Evolutionary conservation across 768 basidiomycete genomes (phyloP), one percentile per base, ranked within the genome.

Genomic region (Crassisporium funariophilum): DNA sequence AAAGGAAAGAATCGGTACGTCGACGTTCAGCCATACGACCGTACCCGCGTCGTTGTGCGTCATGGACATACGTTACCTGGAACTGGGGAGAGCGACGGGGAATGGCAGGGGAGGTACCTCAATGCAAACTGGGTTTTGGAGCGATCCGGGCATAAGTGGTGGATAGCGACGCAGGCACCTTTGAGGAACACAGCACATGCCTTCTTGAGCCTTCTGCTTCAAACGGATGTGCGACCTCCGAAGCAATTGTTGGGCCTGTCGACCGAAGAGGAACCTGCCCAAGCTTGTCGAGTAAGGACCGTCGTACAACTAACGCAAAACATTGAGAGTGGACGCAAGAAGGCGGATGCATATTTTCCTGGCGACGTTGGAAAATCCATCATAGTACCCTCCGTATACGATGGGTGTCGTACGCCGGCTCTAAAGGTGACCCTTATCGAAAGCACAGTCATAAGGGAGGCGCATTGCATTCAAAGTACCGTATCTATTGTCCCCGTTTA

Each of bases 41-140:
- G 88, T 39, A 92, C 88, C 0, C 78, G 88, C 12, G 82, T 91
- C 22, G 60, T 79, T n/a, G 72, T 83, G 12, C 69, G n/a, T n/a
- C n/a, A 69, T 10, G 53, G 57, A 9, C 53, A 58, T 27, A 13
- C 57, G 13, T n/a, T 22, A 15, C 35, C 31, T 5, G 23, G 24
- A 35, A 27, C 60, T 27, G 58, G 54, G 36, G 42, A 41, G 20
- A 15, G 5, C 9, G 52, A 45, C 12, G 46, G 45, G 8, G 22
- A 20, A 10, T 42, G 46, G 20, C 47, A 58, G 15, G 76, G 77
- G 10, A 67, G 78, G 38, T 95, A 94, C 63, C 61, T 95, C 25
- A 93, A 95, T 57, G 92, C 86, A 11, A 90, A 79, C 58, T 93
- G 91, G 86, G 83, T 93, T n/a, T 71, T 77, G 35, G 92, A 94